Percentiles rank a stretch among this genome's conserved stretches.
phyloP scores from a whole-genome alignment of 331 rosid species.

The Cucumis variabilis region DNA sequence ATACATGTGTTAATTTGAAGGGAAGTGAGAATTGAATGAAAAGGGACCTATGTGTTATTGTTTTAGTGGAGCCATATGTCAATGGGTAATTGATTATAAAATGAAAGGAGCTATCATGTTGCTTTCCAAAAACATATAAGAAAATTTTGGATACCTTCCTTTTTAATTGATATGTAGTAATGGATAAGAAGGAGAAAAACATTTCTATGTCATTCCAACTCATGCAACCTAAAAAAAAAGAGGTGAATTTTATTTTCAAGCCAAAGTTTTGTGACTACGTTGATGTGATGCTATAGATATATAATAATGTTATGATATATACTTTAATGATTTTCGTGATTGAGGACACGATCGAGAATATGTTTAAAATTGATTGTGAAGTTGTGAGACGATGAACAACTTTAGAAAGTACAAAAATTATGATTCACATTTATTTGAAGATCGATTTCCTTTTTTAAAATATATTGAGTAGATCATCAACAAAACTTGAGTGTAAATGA shows the following conservation, averaged over 20 bases:
- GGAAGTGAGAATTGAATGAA: background rate
- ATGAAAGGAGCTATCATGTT: background rate
- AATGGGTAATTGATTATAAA: background rate
- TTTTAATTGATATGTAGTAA: background rate
- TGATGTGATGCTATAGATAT: background rate
- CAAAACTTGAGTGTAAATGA: too few species aligned
- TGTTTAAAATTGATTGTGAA: background rate
- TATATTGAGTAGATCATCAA: too few species aligned
- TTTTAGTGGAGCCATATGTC: constrained; percentile 16
- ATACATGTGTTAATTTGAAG: background rate
- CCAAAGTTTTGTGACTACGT: background rate
- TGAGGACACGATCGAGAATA: background rate
- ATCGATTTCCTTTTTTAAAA: too few species aligned
- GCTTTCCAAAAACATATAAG: background rate
- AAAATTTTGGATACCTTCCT: background rate
- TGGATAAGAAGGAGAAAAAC: constrained; percentile 1
- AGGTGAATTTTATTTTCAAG: background rate
- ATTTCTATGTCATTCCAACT: background rate
- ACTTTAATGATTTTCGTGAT: background rate
- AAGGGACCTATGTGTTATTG: background rate
- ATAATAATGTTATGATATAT: background rate
- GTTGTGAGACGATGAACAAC: background rate
- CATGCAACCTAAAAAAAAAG: constrained; percentile 7
- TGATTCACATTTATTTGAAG: too few species aligned
- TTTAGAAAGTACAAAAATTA: too few species aligned